Evolutionary conservation across 2,329 filamentous ascomycete genomes (phyloP), one percentile per base, ranked within the genome.

Genomic region (Leptographium procerum): DNA sequence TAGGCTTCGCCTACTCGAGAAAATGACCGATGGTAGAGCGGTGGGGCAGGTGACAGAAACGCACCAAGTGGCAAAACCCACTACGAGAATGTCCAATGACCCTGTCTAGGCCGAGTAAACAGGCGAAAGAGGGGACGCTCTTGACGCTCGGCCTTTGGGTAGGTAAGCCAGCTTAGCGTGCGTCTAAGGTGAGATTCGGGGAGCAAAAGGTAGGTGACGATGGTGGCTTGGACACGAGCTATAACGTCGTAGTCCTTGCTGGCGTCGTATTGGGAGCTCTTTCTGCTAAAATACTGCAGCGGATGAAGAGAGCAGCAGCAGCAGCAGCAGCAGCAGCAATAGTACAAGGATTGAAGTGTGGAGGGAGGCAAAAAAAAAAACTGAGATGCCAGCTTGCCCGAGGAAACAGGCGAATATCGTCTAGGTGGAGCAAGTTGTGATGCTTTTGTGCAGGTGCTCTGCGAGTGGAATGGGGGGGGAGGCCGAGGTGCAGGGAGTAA

Each of bases 21-120:
- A 57, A 57, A 54, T 54, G 56, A 57, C 50, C 56, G 56, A 57
- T 57, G 56, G 48, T 43, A 59, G 58, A 60, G 56, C 59, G 58
- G 61, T 64, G 62, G 62, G 62, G 62, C 61, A 62, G 61, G 60
- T 63, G 62, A 62, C 61, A 56, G 57, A 57, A 36, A 56, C 52
- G 36, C 54, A 57, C 58, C 40, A 54, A 63, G 62, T 63, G 62
- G 62, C 62, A 47, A 64, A 61, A 62, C 57, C 62, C 61, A 64
- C 61, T 60, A 59, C n/a, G n/a, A n/a, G n/a, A n/a, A n/a, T 59
- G 55, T 57, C 48, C 50, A 59, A 57, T 58, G 59, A 61, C 60
- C 60, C 57, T 62, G 60, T 59, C 59, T 59, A 63, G 61, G 59
- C 59, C 62, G 51, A 60, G 55, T 45, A 59, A 50, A 56, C 52